These are phyloP conservation scores for Penicillium aurantiogriseum DNA, from an alignment of 2,329 filamentous ascomycete species.

Conservation along the genomic window DNA sequence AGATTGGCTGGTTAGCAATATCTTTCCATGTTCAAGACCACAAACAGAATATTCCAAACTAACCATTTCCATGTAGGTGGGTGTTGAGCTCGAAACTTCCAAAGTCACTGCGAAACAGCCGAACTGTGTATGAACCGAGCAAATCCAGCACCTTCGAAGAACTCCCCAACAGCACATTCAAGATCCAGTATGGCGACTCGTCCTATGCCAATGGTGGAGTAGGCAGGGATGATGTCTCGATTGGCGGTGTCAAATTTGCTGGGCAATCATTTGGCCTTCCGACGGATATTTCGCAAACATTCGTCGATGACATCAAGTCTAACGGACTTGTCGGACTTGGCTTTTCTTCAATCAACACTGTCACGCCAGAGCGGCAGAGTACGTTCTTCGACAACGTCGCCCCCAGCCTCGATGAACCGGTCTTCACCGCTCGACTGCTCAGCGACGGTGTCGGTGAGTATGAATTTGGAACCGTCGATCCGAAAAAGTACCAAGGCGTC, in stretches of 20 bases:
- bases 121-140: slow-evolving; percentile 55
- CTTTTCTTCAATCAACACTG: slow-evolving; percentile 64
- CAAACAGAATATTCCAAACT: background rate
- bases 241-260: slow-evolving; percentile 63
- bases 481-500: slow-evolving; percentile 59
- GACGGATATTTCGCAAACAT: slow-evolving; percentile 56
- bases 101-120: slow-evolving; percentile 46
- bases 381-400: slow-evolving; percentile 74
- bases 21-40: background rate
- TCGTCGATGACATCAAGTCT: slow-evolving; percentile 59
- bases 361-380: slow-evolving; percentile 61
- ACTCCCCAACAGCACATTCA: slow-evolving; percentile 55
- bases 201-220: slow-evolving; percentile 63
- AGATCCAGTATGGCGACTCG: slow-evolving; percentile 67
- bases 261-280: slow-evolving; percentile 68
- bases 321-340: slow-evolving; percentile 70
- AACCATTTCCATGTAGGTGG: slow-evolving; percentile 52
- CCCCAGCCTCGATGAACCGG: slow-evolving; percentile 58
- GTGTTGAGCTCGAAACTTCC: slow-evolving; percentile 64
- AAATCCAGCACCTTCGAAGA: slow-evolving; percentile 53
- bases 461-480: slow-evolving; percentile 71
- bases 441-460: slow-evolving; percentile 62
- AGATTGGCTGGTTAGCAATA: background rate
- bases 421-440: slow-evolving; percentile 70
- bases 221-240: slow-evolving; percentile 64